Evolutionary conservation across 371 early-diverging fungal genomes (phyloP), one percentile per base, ranked within the genome.

Genomic region (Lichtheimia ramosa): DNA sequence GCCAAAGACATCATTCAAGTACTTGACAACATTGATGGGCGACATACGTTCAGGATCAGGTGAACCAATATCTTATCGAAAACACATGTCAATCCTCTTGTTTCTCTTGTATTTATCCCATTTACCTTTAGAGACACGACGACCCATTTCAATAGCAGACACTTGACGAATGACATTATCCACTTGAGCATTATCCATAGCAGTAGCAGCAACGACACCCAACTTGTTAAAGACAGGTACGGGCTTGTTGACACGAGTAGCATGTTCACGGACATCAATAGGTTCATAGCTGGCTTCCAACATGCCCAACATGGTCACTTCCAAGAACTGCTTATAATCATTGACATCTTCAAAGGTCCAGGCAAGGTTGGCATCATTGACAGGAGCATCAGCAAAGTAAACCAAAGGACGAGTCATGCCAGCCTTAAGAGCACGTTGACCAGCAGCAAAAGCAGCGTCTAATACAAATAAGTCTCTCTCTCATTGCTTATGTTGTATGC

Each of bases 11-110:
- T 74, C 73, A 57, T 84, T 61, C 50, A 95, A 79, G 54, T 89
- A 87, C 56, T 86, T 77, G n/a, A 90, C 87, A 62, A 89, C 85
- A 27, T 77, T 78, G 64, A 84, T 81, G 15, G 95, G 94, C 3
- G 92, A 86, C 92, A 93, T 92, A 43, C 92, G 88, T 70, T 94
- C 94, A 16, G 93, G 90, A 70, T 91, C 93, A 46, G 89, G 87
- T 51, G 87, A 86, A 63, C 93, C 92, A 59, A 93, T 86, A 70
- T 95, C 93, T n/a, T 73, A 74, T 46, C 1, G 21, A 48, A 5
- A 16, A 23, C 57, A 14, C 13, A 65, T 24, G 24, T 27, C 7
- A 51, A 24, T 43, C 8, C n/a, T 5, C 20, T 46, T 48, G 14
- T 48, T 8, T 51, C 39, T n/a, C 20, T 16, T 42, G 41, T 24